Base-by-base conservation (phyloP, 306 rosid species). In the Macrotyloma uniflorum region DNA sequence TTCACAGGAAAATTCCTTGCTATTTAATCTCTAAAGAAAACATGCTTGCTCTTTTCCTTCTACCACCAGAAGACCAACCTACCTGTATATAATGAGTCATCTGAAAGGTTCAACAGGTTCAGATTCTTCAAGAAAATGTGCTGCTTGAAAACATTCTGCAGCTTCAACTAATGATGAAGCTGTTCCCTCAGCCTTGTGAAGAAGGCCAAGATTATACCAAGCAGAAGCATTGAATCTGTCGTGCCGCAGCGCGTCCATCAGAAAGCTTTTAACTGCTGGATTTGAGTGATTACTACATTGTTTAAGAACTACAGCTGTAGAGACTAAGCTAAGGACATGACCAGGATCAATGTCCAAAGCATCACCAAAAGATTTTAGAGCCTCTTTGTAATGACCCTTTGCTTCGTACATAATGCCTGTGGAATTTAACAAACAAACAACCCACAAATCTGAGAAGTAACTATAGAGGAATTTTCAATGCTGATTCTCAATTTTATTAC, bases 101-200 rank as follows among this genome's bases (percentile, higher is more conserved):
- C 96, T 86, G 84, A 93, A 93, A 68, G 98, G 91, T 70, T 91
- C 97, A 79, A 95, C 87, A 24, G 97, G 98, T 67, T 83, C 86
- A 79, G 96, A 75, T 61, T 95, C 96, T 83, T 93, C 89, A 78
- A 95, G 94, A 82, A 62, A 63, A 47, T 85, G 20, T 53, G 97
- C 96, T 79, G 93, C 96, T 86, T 91, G 88, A 35, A 95, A 95
- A 63, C 93, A 95, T 59, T 91, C 98, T 1, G 84, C 46, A 5
- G 97, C 98, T 82, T 93, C 97, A 8, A 43, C 72, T 50, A 82
- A 72, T 14, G 93, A 86, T n/a, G 91, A 76, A 49, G 49, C 58
- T 43, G 84, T 71, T 5, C 89, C 94, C 79, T 84, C 85, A 19
- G 85, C 77, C 77, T 90, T 80, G 85, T 86, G 81, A 46, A 86